These are phyloP conservation scores for Penicillium sp. DNA, from an alignment of 2,329 filamentous ascomycete genomes.

Conservation along the genomic window DNA sequence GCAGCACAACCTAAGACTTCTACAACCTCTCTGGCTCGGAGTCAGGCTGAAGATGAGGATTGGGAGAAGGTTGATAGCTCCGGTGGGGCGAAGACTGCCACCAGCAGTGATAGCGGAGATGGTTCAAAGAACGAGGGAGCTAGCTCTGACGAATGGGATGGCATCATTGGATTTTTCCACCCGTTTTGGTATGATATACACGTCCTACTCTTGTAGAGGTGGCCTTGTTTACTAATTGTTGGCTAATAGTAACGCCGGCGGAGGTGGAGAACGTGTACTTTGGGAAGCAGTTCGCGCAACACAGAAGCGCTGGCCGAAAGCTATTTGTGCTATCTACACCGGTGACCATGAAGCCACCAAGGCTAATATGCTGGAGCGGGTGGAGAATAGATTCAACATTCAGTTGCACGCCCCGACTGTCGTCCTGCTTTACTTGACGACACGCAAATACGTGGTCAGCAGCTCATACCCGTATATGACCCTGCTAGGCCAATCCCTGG, in stretches of 20 bases:
- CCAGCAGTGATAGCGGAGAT: slow-evolving; percentile 47
- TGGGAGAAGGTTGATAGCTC: slow-evolving; percentile 69
- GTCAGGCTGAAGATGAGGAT: slow-evolving; percentile 57
- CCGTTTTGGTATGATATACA: slow-evolving; percentile 75
- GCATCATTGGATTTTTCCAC: slow-evolving; percentile 94
- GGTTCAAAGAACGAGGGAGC: slow-evolving; percentile 35
- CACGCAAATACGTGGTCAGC: slow-evolving; percentile 79
- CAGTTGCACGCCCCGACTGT: slow-evolving; percentile 78
- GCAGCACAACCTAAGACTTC: slow-evolving; percentile 26
- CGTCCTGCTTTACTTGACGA: slow-evolving; percentile 86
- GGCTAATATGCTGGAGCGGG: slow-evolving; percentile 71
- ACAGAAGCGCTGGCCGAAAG: slow-evolving; percentile 82
- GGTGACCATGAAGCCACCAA: slow-evolving; percentile 90
- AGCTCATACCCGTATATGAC: slow-evolving; percentile 91
- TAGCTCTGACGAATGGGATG: slow-evolving; percentile 66
- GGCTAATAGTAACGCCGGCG: slow-evolving; percentile 77
- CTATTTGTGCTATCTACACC: slow-evolving; percentile 90
- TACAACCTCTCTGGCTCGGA: slow-evolving; percentile 17
- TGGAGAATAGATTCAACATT: slow-evolving; percentile 91
- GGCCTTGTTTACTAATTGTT: slow-evolving; percentile 12
- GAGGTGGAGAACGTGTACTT: slow-evolving; percentile 90
- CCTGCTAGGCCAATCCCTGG: slow-evolving; percentile 87
- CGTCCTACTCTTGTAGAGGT: neutral
- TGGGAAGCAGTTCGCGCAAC: slow-evolving; percentile 94
- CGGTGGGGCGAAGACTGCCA: slow-evolving; percentile 44